Conservation (phyloP, 768 basidiomycete genomes). For the Tricholoma saponaceum region DNA sequence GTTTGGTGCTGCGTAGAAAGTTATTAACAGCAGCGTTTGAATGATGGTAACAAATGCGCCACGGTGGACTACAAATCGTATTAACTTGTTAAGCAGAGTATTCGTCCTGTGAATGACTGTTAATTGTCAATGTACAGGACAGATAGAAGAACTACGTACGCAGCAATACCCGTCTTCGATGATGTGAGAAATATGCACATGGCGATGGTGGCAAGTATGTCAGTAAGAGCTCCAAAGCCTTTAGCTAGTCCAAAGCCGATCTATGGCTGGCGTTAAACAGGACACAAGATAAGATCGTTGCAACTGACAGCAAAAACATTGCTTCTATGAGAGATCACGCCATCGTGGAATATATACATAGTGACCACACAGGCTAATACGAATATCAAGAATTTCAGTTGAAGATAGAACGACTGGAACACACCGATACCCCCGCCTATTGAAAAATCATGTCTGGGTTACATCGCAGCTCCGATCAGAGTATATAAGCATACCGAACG, state of each 20-base stretch:
- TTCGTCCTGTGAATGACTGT: conserved; percentile 28
- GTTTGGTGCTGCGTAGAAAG: conserved; percentile 34
- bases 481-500: conserved; percentile 22
- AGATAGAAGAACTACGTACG: conserved; percentile 21
- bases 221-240: conserved; percentile 39
- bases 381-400: neutral
- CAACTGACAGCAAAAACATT: conserved; percentile 24
- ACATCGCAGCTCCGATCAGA: neutral
- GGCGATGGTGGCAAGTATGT: conserved; percentile 40
- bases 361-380: conserved; percentile 26
- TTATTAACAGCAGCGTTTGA: conserved; percentile 35
- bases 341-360: conserved; percentile 30
- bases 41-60: conserved; percentile 41
- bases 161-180: conserved; percentile 32
- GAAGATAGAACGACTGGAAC: neutral
- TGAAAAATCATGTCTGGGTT: neutral
- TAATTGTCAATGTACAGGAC: neutral
- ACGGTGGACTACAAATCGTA: conserved; percentile 37
- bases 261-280: conserved; percentile 17
- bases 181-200: conserved; percentile 37
- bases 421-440: conserved; percentile 26
- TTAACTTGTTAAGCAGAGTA: conserved; percentile 33
- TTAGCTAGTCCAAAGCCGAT: conserved; percentile 41
- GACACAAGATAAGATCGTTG: neutral
- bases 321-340: conserved; percentile 27